phyloP scores from a whole-genome alignment of 352 stramenopile genomes.

The Globisporangium spiculum region DNA sequence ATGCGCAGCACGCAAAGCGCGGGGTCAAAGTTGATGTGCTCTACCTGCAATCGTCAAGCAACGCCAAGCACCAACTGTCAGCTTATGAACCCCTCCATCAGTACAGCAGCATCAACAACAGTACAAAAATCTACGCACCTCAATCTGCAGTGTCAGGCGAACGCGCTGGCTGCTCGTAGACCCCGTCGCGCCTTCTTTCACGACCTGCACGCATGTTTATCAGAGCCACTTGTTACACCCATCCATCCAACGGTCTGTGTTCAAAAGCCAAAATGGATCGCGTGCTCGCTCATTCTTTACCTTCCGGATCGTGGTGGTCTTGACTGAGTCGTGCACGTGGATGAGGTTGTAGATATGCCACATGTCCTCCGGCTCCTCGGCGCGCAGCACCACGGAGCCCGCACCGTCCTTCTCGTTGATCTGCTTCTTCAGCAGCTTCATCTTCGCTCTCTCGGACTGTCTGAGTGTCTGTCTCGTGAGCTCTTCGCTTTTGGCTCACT shows the following conservation, averaged over 20 bases:
- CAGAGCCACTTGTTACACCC: background rate
- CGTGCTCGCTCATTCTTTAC: conserved; percentile 34
- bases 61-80: background rate
- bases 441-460: conserved; percentile 23
- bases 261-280: background rate
- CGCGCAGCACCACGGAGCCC: conserved; percentile 89
- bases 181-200: conserved; percentile 94
- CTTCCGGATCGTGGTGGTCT: conserved; percentile 97
- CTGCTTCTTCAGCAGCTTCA: conserved; percentile 92
- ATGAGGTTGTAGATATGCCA: conserved; percentile 99
- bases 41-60: conserved; percentile 54
- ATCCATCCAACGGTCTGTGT: background rate
- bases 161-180: conserved; percentile 95
- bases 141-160: conserved; percentile 94
- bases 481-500: background rate
- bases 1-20: conserved; percentile 92
- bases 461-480: background rate
- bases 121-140: conserved; percentile 29
- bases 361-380: conserved; percentile 97
- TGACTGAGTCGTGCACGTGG: conserved; percentile 90
- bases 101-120: background rate
- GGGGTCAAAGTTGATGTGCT: conserved; percentile 97
- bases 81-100: conserved; percentile 1
- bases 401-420: conserved; percentile 95
- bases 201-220: conserved; percentile 53